Conservation (phyloP, 306 rosid species). For the Lathyrus oleraceus region DNA sequence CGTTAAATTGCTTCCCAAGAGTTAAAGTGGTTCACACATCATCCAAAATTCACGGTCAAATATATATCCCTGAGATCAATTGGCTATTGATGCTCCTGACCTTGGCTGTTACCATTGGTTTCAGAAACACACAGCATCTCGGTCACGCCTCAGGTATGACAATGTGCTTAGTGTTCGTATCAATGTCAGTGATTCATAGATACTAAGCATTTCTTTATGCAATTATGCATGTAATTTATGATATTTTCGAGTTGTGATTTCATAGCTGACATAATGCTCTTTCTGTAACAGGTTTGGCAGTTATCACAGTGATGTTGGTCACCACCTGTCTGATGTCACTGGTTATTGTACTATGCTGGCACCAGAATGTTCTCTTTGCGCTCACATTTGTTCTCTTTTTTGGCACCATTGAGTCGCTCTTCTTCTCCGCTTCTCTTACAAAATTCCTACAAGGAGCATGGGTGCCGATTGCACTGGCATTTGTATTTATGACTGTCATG, state of each 20-base stretch:
- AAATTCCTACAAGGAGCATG: conserved; percentile 94
- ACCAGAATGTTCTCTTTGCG: conserved; percentile 60
- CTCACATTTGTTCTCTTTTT: conserved; percentile 66
- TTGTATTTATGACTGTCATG: conserved; percentile 57
- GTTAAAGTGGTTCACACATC: conserved; percentile 93
- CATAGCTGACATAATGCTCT: conserved; percentile 15
- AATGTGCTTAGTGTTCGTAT: not conserved
- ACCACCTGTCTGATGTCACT: conserved; percentile 97
- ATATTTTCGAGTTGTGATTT: not conserved
- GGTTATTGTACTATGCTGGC: conserved; percentile 88
- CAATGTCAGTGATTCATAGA: not conserved
- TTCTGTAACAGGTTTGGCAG: conserved; percentile 81
- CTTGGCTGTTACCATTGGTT: conserved; percentile 83
- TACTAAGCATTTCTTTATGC: not conserved
- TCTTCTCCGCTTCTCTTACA: conserved; percentile 88
- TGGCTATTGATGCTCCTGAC: conserved; percentile 89
- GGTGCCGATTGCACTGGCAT: conserved; percentile 73
- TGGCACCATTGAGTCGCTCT: conserved; percentile 81
- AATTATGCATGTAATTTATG: not conserved
- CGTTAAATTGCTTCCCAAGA: conserved; percentile 87
- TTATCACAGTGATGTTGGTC: conserved; percentile 94
- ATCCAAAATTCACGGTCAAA: conserved; percentile 90
- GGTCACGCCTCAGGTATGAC: conserved; percentile 91
- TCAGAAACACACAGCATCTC: conserved; percentile 77
- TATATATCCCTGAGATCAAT: conserved; percentile 93